Conservation (phyloP, 371 early-diverging fungal genomes). For the Apophysomyces elegans region DNA sequence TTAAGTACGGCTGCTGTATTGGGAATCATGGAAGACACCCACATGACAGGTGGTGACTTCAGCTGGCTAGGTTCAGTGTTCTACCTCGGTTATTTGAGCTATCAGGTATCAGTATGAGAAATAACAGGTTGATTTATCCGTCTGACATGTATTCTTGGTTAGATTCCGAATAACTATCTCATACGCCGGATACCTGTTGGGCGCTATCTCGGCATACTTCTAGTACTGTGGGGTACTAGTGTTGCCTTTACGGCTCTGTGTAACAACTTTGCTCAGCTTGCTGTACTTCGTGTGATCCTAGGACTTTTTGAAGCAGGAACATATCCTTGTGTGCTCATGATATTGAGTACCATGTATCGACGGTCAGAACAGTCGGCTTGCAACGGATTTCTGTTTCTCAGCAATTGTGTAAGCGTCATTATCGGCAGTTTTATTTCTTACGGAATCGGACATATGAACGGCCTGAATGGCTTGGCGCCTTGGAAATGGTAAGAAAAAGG, state of each 20-base stretch:
- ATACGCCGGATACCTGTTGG: conserved; percentile 37
- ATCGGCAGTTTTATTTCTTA: conserved; percentile 34
- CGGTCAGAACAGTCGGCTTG: conserved; percentile 37
- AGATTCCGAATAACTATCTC: conserved; percentile 42
- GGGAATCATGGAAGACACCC: conserved; percentile 26
- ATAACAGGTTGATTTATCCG: neutral
- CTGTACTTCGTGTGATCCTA: conserved; percentile 35
- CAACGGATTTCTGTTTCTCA: conserved; percentile 37
- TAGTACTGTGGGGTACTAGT: conserved; percentile 31
- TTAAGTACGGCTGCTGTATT: conserved; percentile 27
- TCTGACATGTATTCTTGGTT: too few species aligned
- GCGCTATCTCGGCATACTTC: conserved; percentile 31
- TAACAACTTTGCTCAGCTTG: conserved; percentile 35
- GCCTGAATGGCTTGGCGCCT: conserved; percentile 16
- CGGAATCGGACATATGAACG: conserved; percentile 35
- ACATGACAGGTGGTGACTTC: conserved; percentile 23
- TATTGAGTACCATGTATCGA: conserved; percentile 39
- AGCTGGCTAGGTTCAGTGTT: conserved; percentile 38
- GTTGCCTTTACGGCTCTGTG: conserved; percentile 26
- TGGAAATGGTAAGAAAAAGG: conserved; percentile 32
- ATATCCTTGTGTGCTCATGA: conserved; percentile 38
- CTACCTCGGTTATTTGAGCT: conserved; percentile 27
- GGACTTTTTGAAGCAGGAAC: conserved; percentile 43
- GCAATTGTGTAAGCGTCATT: conserved; percentile 26
- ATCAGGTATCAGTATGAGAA: conserved; percentile 7